phyloP scores from a whole-genome alignment of 176 grass and related monocot genomes.

The Zea luxurians region DNA sequence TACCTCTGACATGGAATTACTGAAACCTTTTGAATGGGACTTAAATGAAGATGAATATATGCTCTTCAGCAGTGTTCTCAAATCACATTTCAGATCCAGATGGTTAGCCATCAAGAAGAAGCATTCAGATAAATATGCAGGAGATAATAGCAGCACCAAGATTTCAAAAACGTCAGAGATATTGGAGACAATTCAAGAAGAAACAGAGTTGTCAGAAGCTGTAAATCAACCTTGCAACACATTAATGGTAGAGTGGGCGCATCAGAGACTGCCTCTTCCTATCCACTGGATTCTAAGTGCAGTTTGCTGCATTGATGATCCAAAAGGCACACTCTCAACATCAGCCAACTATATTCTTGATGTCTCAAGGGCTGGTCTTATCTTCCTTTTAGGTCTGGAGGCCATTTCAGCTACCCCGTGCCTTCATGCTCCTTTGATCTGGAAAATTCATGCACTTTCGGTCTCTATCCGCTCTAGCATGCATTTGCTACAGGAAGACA shows the following conservation, averaged over 20 bases:
- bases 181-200: constrained; percentile 83
- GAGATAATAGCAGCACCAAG: constrained; percentile 22
- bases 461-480: constrained; percentile 59
- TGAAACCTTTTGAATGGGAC: constrained; percentile 58
- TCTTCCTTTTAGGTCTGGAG: constrained; percentile 85
- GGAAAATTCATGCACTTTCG: constrained; percentile 92
- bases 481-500: constrained; percentile 76
- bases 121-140: constrained; percentile 48
- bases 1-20: constrained; percentile 39
- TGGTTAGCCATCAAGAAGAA: constrained; percentile 80
- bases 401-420: constrained; percentile 52
- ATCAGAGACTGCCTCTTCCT: constrained; percentile 85
- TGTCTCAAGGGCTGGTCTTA: constrained; percentile 67
- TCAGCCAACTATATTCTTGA: constrained; percentile 45
- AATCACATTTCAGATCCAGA: constrained; percentile 81
- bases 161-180: constrained; percentile 39
- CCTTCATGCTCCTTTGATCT: constrained; percentile 65
- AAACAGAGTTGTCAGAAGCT: constrained; percentile 56
- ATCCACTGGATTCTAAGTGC: constrained; percentile 88
- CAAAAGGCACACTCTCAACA: constrained; percentile 40
- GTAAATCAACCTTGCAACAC: constrained; percentile 41
- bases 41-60: constrained; percentile 74
- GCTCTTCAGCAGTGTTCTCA: constrained; percentile 63
- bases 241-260: constrained; percentile 66
- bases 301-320: constrained; percentile 59